Conservation (phyloP, 2,329 filamentous ascomycete genomes). For the Aureobasidium pullulans region DNA sequence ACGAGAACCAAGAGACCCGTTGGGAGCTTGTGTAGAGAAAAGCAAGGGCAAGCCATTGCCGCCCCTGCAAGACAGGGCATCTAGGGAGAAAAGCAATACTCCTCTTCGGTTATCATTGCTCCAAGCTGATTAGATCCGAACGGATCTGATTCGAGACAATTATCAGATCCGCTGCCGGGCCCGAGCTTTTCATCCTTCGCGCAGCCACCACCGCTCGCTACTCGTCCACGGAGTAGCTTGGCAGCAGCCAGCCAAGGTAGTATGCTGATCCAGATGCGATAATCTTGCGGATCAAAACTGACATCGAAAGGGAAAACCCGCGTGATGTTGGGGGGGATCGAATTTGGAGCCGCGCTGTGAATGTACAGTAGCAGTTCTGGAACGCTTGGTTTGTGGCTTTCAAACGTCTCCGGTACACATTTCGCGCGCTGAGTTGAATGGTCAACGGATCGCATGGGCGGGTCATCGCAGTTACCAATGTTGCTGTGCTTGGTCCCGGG, state of each 20-base stretch:
- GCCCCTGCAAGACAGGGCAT: background rate
- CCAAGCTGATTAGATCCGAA: background rate
- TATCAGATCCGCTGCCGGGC: slow-evolving; percentile 7
- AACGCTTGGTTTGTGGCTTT: background rate
- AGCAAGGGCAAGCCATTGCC: background rate
- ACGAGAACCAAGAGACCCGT: background rate
- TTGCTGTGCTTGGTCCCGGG: too few relatives aligned
- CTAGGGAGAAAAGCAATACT: background rate
- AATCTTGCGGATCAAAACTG: slow-evolving; percentile 8
- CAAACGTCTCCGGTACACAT: background rate
- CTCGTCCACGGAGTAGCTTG: background rate
- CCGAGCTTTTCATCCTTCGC: slow-evolving; percentile 7
- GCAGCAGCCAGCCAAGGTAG: background rate
- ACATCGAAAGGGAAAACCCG: background rate
- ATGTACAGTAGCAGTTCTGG: background rate
- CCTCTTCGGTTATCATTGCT: background rate
- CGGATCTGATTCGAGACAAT: slow-evolving; percentile 6
- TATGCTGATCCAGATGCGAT: background rate
- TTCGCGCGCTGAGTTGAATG: background rate
- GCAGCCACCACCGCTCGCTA: background rate
- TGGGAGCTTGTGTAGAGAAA: background rate
- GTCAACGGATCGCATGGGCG: background rate
- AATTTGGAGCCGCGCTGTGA: background rate
- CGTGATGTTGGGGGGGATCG: background rate
- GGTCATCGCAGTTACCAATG: background rate